phyloP scores from a whole-genome alignment of 2,329 filamentous ascomycete species.

The Fusarium subtropicale region DNA sequence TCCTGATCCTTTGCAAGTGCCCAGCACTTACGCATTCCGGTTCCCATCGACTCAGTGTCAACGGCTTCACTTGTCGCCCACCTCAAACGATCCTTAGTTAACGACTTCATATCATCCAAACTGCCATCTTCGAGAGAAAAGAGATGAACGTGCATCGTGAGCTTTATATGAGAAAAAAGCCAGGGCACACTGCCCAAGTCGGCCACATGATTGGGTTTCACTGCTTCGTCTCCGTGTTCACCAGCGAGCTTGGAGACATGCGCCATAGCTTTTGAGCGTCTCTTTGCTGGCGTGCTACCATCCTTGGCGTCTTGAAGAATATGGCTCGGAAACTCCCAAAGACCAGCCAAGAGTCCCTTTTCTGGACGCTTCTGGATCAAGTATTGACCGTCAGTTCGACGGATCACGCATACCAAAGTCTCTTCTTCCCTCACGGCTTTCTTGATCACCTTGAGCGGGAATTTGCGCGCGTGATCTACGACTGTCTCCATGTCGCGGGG shows the following conservation, averaged over 20 bases:
- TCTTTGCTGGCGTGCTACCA: constrained; percentile 46
- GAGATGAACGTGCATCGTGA: constrained; percentile 68
- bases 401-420: constrained; percentile 65
- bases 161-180: constrained; percentile 67
- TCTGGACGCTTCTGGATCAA: constrained; percentile 63
- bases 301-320: constrained; percentile 46
- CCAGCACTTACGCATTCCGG: constrained; percentile 70
- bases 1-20: constrained; percentile 52
- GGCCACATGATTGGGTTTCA: constrained; percentile 48
- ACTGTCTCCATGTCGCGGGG: constrained; percentile 51
- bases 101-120: constrained; percentile 10
- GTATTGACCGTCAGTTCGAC: constrained; percentile 57
- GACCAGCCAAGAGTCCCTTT: constrained; percentile 65
- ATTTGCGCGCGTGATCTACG: constrained; percentile 60
- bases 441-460: constrained; percentile 64
- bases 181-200: constrained; percentile 67
- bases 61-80: constrained; percentile 57
- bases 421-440: constrained; percentile 65
- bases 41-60: constrained; percentile 66
- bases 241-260: constrained; percentile 50
- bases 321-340: constrained; percentile 68
- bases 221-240: constrained; percentile 12
- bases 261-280: constrained; percentile 53
- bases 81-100: constrained; percentile 36
- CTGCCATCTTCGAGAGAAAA: constrained; percentile 54